These are phyloP conservation scores for Colletotrichum falcatum DNA, from an alignment of 2,329 filamentous ascomycete genomes.

Conservation along the genomic window DNA sequence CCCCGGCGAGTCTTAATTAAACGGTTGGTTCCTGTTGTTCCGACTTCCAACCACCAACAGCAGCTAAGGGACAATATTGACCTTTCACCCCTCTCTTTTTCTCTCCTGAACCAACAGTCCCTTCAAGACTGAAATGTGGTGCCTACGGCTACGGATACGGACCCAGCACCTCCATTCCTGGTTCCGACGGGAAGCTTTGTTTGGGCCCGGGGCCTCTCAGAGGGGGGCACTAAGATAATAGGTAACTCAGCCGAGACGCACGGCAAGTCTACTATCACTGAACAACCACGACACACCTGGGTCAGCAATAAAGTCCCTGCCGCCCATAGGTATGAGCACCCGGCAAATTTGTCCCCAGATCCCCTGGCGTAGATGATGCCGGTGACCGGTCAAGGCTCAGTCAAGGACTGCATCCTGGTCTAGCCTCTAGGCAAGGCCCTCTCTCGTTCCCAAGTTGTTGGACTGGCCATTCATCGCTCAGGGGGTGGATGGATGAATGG, in stretches of 20 bases:
- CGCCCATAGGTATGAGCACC: neutral
- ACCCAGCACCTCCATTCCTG: neutral
- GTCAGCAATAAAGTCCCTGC: neutral
- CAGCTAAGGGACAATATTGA: neutral
- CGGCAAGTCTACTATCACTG: neutral
- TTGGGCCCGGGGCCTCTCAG: neutral
- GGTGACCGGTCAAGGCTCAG: constrained; percentile 23
- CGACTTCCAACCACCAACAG: constrained; percentile 37
- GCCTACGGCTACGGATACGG: neutral
- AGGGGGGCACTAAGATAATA: neutral
- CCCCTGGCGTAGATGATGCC: constrained; percentile 33
- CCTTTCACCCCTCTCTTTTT: neutral
- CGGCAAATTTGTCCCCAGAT: constrained; percentile 4
- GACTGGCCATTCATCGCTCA: constrained; percentile 31
- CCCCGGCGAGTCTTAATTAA: constrained; percentile 31
- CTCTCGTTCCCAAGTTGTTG: constrained; percentile 39
- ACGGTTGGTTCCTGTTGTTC: constrained; percentile 35
- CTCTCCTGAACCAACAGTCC: constrained; percentile 12
- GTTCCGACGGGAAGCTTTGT: too few relatives aligned
- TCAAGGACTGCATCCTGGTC: constrained; percentile 24
- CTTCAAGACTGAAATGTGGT: neutral
- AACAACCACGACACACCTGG: neutral
- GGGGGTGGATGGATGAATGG: constrained; percentile 23
- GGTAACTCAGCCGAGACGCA: neutral
- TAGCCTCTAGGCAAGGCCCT: constrained; percentile 31